Conservation (phyloP, 306 rosid genomes). For the Inga leiocalycina region DNA sequence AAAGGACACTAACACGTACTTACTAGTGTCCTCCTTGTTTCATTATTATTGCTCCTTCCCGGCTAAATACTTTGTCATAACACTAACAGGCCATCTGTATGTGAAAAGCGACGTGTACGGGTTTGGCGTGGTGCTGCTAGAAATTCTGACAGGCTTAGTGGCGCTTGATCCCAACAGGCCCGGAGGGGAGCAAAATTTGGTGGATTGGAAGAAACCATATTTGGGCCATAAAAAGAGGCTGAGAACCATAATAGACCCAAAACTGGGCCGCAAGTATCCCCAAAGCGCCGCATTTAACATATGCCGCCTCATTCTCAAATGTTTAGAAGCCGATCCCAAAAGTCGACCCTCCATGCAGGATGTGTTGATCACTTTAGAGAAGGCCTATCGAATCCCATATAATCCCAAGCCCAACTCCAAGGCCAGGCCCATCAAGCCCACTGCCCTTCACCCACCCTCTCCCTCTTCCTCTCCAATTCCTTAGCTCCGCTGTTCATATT, state of each 20-base stretch:
- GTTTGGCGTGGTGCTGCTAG: slow-evolving; percentile 85
- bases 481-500: not conserved
- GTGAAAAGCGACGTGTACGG: slow-evolving; percentile 89
- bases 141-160: slow-evolving; percentile 60
- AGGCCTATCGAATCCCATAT: slow-evolving; percentile 23
- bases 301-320: slow-evolving; percentile 53
- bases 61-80: not conserved
- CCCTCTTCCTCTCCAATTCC: not conserved
- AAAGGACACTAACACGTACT: too few relatives aligned
- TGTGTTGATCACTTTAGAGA: slow-evolving; percentile 47
- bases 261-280: slow-evolving; percentile 42
- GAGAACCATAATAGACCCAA: slow-evolving; percentile 53
- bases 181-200: slow-evolving; percentile 36
- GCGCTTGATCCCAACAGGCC: slow-evolving; percentile 62
- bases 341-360: slow-evolving; percentile 71
- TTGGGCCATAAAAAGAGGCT: slow-evolving; percentile 51
- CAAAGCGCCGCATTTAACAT: slow-evolving; percentile 43
- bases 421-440: slow-evolving; percentile 25
- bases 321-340: slow-evolving; percentile 62
- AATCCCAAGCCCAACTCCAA: slow-evolving; percentile 33
- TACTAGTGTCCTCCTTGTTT: too few relatives aligned
- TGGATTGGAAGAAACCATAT: slow-evolving; percentile 43
- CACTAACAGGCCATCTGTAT: slow-evolving; percentile 69
- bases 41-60: not conserved
- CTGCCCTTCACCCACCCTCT: not conserved